phyloP scores from a whole-genome alignment of 2,329 filamentous ascomycete genomes.

The Fusarium buharicum region DNA sequence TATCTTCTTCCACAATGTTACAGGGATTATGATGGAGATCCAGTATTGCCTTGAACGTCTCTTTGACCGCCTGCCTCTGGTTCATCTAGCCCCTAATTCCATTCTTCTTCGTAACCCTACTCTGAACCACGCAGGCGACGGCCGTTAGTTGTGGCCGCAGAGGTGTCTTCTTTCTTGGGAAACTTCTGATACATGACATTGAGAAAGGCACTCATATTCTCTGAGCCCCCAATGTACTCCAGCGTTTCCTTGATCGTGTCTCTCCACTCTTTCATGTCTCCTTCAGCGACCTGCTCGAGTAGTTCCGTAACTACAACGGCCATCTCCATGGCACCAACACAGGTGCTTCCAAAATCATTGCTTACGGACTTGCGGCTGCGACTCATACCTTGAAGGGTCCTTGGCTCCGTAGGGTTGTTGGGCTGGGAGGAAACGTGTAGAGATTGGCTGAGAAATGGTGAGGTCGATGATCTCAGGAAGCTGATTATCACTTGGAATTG shows the following conservation, averaged over 20 bases:
- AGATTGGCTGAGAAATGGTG: no score
- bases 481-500: background rate
- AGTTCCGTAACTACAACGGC: constrained; percentile 21
- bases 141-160: constrained; percentile 2
- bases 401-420: background rate
- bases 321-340: constrained; percentile 25
- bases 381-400: constrained; percentile 17
- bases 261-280: constrained; percentile 4
- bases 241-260: constrained; percentile 18
- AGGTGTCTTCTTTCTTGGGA: constrained; percentile 1
- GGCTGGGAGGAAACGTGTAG: background rate
- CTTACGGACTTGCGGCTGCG: constrained; percentile 5
- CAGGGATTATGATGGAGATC: background rate
- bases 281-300: constrained; percentile 6
- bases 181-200: constrained; percentile 12
- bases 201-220: constrained; percentile 23
- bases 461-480: background rate
- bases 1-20: no score
- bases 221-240: constrained; percentile 16
- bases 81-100: background rate
- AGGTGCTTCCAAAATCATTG: constrained; percentile 15
- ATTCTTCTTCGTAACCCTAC: background rate
- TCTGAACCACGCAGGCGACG: constrained; percentile 15
- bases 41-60: background rate
- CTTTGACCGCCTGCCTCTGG: background rate